These are phyloP conservation scores for Aspergillus brunneoviolaceus DNA, from an alignment of 2,329 filamentous ascomycete species.

Conservation along the genomic window DNA sequence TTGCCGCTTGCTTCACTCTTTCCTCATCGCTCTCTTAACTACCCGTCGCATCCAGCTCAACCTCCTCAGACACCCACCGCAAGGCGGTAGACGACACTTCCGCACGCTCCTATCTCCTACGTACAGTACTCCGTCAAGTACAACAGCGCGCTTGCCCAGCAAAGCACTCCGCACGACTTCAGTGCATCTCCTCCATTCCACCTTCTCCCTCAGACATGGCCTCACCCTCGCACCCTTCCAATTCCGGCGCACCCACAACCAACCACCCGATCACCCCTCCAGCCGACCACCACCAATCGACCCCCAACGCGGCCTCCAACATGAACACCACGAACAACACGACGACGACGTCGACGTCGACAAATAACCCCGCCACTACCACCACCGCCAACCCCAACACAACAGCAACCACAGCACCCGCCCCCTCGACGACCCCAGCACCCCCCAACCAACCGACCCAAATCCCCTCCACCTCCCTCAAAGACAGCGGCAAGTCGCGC, in stretches of 20 bases:
- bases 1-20: too few species aligned
- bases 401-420: conserved; percentile 16
- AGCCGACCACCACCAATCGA: conserved; percentile 31
- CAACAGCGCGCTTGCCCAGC: background rate
- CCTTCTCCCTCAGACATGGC: conserved; percentile 26
- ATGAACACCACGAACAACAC: conserved; percentile 19
- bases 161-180: background rate
- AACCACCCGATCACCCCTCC: conserved; percentile 44
- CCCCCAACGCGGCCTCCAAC: background rate
- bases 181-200: background rate
- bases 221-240: conserved; percentile 26
- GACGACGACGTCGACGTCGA: conserved; percentile 17
- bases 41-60: too few species aligned
- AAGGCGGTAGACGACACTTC: background rate
- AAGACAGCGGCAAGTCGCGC: conserved; percentile 48
- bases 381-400: conserved; percentile 24
- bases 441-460: conserved; percentile 33
- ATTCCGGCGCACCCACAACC: conserved; percentile 25
- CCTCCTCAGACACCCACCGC: background rate
- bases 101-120: background rate
- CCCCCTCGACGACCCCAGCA: conserved; percentile 14
- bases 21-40: too few species aligned
- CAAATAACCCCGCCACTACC: conserved; percentile 22
- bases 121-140: too few species aligned
- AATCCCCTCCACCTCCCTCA: conserved; percentile 45